Conservation (phyloP, 306 rosid species). For the Trifolium fragiferum region DNA sequence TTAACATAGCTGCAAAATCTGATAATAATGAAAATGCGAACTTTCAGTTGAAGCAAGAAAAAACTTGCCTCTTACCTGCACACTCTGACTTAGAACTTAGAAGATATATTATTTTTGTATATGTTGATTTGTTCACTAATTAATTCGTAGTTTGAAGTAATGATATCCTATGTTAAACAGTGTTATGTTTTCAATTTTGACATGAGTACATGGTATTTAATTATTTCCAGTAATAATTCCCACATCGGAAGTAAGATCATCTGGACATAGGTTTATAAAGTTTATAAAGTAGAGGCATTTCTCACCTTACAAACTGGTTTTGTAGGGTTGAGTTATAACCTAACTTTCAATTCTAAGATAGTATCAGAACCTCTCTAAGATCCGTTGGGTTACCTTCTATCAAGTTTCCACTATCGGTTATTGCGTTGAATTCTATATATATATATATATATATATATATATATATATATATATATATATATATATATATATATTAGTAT, state of each 20-base stretch:
- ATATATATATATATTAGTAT: not conserved
- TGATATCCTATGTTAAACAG: constrained; percentile 1
- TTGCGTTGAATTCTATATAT: too few relatives aligned
- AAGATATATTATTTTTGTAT: not conserved
- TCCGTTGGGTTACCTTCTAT: too few relatives aligned
- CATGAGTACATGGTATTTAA: not conserved
- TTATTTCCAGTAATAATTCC: not conserved
- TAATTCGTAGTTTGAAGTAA: not conserved
- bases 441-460: too few relatives aligned
- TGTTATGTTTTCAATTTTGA: constrained; percentile 13
- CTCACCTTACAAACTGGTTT: too few relatives aligned
- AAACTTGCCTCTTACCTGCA: not conserved
- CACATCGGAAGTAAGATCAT: too few relatives aligned
- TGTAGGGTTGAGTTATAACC: too few relatives aligned
- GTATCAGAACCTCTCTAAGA: too few relatives aligned
- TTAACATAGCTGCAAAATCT: not conserved
- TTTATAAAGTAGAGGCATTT: too few relatives aligned
- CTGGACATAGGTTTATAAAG: too few relatives aligned
- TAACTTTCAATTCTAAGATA: too few relatives aligned
- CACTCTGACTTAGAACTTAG: not conserved
- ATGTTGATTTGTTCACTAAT: not conserved
- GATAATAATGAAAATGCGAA: not conserved
- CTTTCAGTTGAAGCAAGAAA: not conserved
- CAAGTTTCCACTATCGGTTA: too few relatives aligned
- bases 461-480: too few relatives aligned